Evolutionary conservation across 2,329 filamentous ascomycete species (phyloP).

Genomic region (Coniochaeta ligniaria): DNA sequence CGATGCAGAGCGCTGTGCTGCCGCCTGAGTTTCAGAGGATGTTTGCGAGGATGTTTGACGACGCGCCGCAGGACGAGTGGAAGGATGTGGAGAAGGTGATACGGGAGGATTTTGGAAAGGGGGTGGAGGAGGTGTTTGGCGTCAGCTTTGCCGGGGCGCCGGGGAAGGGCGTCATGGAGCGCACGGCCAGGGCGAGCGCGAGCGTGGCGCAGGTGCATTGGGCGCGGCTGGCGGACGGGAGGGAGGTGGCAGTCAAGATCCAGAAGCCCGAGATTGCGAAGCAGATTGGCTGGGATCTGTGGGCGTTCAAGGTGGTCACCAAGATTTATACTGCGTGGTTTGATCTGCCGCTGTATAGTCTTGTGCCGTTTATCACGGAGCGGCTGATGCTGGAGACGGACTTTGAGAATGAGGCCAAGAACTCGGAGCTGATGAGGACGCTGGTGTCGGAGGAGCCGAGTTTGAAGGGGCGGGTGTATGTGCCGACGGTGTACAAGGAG

Average conservation of each 20-base stretch:
- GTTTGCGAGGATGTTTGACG: constrained; percentile 96
- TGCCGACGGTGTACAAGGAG: constrained; percentile 78
- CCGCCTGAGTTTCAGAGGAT: constrained; percentile 94
- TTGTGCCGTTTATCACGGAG: constrained; percentile 90
- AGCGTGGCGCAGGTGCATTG: constrained; percentile 97
- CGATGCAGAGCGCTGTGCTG: constrained; percentile 92
- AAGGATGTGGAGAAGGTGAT: constrained; percentile 79
- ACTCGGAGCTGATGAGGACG: constrained; percentile 75
- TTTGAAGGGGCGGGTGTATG: constrained; percentile 74
- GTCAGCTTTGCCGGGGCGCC: constrained; percentile 71
- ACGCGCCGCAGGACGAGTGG: constrained; percentile 91
- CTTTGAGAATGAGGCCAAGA: constrained; percentile 85
- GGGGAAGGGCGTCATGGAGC: constrained; percentile 57
- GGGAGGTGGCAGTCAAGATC: constrained; percentile 91
- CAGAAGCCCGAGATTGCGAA: constrained; percentile 91
- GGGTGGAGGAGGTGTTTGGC: constrained; percentile 85
- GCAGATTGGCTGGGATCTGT: constrained; percentile 91
- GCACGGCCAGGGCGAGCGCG: constrained; percentile 63
- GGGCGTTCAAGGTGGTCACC: constrained; percentile 87
- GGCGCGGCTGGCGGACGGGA: constrained; percentile 77
- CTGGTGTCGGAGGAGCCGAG: constrained; percentile 70
- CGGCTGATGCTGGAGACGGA: constrained; percentile 91
- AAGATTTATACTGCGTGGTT: constrained; percentile 82
- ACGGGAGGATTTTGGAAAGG: constrained; percentile 76
- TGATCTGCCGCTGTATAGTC: constrained; percentile 82